These are phyloP conservation scores for Lolium rigidum DNA, from an alignment of 176 grass and related monocot genomes.

Conservation along the genomic window DNA sequence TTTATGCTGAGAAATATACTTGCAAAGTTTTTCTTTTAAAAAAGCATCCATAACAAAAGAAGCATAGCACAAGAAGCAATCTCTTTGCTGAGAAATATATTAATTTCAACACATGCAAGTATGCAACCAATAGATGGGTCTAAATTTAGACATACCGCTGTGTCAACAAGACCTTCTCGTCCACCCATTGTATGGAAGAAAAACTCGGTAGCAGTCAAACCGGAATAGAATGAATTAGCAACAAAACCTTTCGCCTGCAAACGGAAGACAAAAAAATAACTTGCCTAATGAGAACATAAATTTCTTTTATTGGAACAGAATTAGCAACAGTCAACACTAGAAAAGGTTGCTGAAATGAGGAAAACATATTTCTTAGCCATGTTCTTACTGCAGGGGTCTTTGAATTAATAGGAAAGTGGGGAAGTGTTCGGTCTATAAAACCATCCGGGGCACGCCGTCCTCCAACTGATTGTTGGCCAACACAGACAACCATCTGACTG, in stretches of 20 bases:
- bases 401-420: conserved; percentile 93
- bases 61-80: not conserved
- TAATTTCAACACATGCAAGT: conserved; percentile 28
- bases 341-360: conserved; percentile 41
- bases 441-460: conserved; percentile 86
- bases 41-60: conserved; percentile 14
- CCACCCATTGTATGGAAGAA: conserved; percentile 99
- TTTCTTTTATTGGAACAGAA: conserved; percentile 21
- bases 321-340: conserved; percentile 7
- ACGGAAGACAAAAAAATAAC: conserved; percentile 32
- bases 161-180: conserved; percentile 98
- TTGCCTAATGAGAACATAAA: conserved; percentile 35
- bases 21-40: not conserved
- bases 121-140: conserved; percentile 28
- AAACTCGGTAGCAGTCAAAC: conserved; percentile 93
- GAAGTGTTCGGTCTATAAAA: conserved; percentile 95
- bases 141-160: conserved; percentile 70
- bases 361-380: conserved; percentile 41
- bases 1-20: not conserved
- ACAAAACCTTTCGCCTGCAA: conserved; percentile 98
- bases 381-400: conserved; percentile 89
- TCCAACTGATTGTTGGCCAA: conserved; percentile 98
- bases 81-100: conserved; percentile 1
- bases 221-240: conserved; percentile 96
- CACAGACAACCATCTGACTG: conserved; percentile 97